Percentiles rank a stretch among this genome's conserved stretches.
Conservation (phyloP, 352 stramenopile genomes). For the Phytophthora idaei region DNA sequence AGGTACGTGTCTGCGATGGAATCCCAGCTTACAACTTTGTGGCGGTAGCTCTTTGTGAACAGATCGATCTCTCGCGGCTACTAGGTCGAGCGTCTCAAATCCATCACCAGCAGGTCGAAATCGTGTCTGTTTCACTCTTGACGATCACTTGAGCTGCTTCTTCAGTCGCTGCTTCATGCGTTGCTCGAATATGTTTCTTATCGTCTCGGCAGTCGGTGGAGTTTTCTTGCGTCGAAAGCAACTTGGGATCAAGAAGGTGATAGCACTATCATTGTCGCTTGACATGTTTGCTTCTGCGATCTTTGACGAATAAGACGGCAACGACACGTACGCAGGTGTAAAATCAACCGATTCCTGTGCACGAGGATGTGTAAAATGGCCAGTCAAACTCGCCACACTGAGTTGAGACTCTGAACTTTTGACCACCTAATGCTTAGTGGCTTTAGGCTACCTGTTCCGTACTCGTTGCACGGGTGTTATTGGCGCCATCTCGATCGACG, state of each 20-base stretch:
- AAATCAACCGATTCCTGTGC: neutral
- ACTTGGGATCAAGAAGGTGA: constrained; percentile 15
- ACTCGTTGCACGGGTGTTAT: constrained; percentile 29
- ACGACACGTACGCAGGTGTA: neutral
- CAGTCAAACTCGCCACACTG: constrained; percentile 22
- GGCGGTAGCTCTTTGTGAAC: neutral
- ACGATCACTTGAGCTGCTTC: constrained; percentile 16
- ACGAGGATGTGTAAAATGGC: constrained; percentile 19
- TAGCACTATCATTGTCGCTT: neutral
- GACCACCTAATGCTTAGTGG: neutral
- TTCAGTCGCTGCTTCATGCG: constrained; percentile 22
- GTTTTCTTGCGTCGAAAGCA: constrained; percentile 21
- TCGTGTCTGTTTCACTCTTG: neutral
- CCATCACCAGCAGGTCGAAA: neutral
- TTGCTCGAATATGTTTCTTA: constrained; percentile 21
- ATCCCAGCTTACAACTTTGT: constrained; percentile 15
- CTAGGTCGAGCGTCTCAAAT: constrained; percentile 19
- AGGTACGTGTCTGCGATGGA: constrained; percentile 23
- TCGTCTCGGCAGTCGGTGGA: constrained; percentile 5
- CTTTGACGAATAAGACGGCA: constrained; percentile 3
- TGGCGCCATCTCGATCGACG: constrained; percentile 24
- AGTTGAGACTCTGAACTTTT: constrained; percentile 13
- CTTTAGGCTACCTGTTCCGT: constrained; percentile 20
- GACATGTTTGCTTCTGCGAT: constrained; percentile 2
- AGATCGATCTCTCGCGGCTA: constrained; percentile 7